Base-by-base conservation (phyloP, 208 protist genomes). In the Acanthamoeba triangularis region DNA sequence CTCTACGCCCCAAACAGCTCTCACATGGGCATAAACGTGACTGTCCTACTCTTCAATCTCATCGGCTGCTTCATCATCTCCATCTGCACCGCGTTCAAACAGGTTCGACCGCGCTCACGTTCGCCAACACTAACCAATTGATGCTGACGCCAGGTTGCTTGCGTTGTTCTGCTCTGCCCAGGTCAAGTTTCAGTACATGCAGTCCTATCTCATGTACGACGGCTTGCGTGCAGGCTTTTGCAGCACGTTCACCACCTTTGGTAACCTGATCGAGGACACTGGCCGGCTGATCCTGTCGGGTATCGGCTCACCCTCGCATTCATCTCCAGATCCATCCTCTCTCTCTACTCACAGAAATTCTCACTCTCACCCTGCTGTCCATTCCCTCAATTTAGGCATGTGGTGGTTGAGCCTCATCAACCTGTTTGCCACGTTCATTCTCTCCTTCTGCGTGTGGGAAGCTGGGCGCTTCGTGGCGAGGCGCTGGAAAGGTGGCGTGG, bases 171-270 rank as follows among this genome's bases (percentile, higher is more conserved):
- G 59, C 2, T 33, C 18, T 8, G 35, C 30, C n/a, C 16, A 72
- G 87, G 82, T 96, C 37, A 88, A 74, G 56, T 96, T 85, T 49
- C 94, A 95, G 93, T 95, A 95, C 90, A 56, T 84, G 49, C 95
- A 95, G 61, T 95, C 90, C 13, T 95, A 95, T 25, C 67, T 94
- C 28, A 96, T 96, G 59, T 96, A 95, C 25, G 74, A 69, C 33
- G 95, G 54, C 33, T 35, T 95, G 35, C 61, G 47, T 16, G 28
- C 37, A 28, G 95, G 92, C 23, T 96, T 96, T 37, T 96, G 84
- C 69, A 94, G 80, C n/a, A 90, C 93, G 6, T 95, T 96, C 41
- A 96, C 95, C 44, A 96, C 94, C 33, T 96, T 96, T 96, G 95
- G 95, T 7, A 96, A 97, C 30, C 44, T 96, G 18, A 96, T 95